phyloP scores from a whole-genome alignment of 2,329 filamentous ascomycete species.

The Aureobasidium sp. region DNA sequence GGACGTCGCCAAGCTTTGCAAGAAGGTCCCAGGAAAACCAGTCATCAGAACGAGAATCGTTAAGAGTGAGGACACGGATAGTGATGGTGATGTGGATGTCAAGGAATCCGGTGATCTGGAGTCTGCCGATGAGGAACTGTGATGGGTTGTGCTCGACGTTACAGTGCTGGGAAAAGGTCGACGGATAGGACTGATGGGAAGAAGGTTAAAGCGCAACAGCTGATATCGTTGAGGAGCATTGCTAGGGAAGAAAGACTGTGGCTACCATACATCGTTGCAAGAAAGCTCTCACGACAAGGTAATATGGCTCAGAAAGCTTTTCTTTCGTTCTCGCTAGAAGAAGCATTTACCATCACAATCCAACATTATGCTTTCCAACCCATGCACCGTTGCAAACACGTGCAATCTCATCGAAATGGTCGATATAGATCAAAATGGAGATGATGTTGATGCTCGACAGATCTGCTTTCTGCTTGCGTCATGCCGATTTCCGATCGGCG shows the following conservation, averaged over 20 bases:
- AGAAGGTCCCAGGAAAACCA: neutral
- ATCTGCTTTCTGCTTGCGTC: neutral
- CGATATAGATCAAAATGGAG: neutral
- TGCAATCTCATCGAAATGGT: neutral
- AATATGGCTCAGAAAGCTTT: neutral
- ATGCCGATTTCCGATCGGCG: neutral
- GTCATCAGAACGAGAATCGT: neutral
- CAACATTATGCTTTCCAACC: neutral
- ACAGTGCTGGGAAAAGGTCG: neutral
- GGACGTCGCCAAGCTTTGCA: neutral
- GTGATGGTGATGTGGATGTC: neutral
- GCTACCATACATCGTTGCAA: neutral
- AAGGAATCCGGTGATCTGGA: neutral
- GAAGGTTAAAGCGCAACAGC: neutral
- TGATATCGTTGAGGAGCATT: neutral
- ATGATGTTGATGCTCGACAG: neutral
- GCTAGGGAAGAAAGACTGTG: neutral
- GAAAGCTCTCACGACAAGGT: neutral
- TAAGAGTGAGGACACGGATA: neutral
- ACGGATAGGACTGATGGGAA: neutral
- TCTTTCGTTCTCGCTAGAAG: neutral
- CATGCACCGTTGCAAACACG: neutral
- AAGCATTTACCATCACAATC: neutral
- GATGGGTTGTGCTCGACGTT: no score
- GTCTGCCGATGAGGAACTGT: neutral